Base-by-base conservation (phyloP, 1,139 yeast genomes). In the Casaregolazyma lundiana region DNA sequence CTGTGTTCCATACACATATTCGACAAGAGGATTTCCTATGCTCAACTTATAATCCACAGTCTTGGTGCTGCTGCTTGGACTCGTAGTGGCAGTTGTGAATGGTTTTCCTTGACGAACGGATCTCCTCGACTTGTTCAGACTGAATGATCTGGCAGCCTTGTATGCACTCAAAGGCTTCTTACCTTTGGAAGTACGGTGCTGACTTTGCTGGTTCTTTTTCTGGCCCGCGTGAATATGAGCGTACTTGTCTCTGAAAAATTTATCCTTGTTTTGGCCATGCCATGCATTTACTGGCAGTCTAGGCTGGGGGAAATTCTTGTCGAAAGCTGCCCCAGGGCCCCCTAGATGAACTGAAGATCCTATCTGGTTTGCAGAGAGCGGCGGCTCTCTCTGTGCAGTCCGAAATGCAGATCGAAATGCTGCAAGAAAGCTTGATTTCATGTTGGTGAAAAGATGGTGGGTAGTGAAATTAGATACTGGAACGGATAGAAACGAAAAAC, bases 1-100 rank as follows among this genome's bases (percentile, higher is more conserved):
- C 49, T 85, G 84, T 0, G 84, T 80, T 3, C 97, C 97, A 60
- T 76, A 87, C 1, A 88, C 65, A 57, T 81, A 81, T 57, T 88
- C 96, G 46, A 75, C 65, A 36, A 80, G 61, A 0, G 89, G 82
- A 47, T 58, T 53, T 35, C 48, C 44, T 30, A 50, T 41, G 35
- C 18, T 22, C 15, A 24, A 34, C 15, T 38, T 21, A 15, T 38
- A 22, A 13, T 17, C 18, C 39, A 34, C 26, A 13, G 35, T 30
- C 24, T 9, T 45, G n/a, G 13, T 21, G 35, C 17, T 22, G 30
- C 20, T 41, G 32, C 13, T 13, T 26, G 4, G 32, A n/a, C 13
- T 26, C n/a, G n/a, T 26, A 26, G 32, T 7, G 11, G 32, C 32
- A 41, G 29, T 30, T 34, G 17, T 18, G 29, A 11, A 39, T 29